Base-by-base conservation (phyloP, 2,329 filamentous ascomycete species). In the Alternaria consortialis region DNA sequence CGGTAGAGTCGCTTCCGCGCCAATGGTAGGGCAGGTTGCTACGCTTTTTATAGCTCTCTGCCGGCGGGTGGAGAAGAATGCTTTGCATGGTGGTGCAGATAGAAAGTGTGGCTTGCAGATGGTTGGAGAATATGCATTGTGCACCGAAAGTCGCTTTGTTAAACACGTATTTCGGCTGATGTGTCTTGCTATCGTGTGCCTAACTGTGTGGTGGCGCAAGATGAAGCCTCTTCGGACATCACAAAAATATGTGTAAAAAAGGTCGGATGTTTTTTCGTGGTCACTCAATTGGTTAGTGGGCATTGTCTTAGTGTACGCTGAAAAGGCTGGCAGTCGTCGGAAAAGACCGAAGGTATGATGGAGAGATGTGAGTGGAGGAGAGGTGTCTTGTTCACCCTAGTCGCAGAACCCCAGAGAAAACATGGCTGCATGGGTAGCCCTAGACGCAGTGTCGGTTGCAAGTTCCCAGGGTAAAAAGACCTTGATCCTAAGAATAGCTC, bases 401-500 rank as follows among this genome's bases (percentile, higher is more conserved):
- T 50, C 46, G 44, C 50, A 58, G 37, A 56, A 55, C 36, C 31
- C 36, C 52, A 56, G 57, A 48, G 37, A 56, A 34, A 31, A 40
- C 27, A 53, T 53, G 51, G 51, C 23, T 32, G 51, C 51, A 47
- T 43, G 23, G 52, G 36, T 42, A 37, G 36, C 36, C 56, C 42
- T 44, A 40, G 56, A 39, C 50, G 57, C 52, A 23, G 20, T 51
- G 29, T 52, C 60, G 50, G 60, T 51, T 51, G 54, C 54, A 62
- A 39, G 53, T 44, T 53, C 61, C 46, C 66, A 70, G 65, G 69
- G 70, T 71, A 72, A 70, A 68, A 67, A 65, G 70, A 74, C 68
- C 66, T 66, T 70, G 74, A 74, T 60, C 67, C 74, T 76, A 76
- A 70, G 68, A 72, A 73, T 76, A 76, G 72, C 54, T n/a, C 20